These are phyloP conservation scores for Pythium dissimile DNA, from an alignment of 352 stramenopile species.

Conservation along the genomic window DNA sequence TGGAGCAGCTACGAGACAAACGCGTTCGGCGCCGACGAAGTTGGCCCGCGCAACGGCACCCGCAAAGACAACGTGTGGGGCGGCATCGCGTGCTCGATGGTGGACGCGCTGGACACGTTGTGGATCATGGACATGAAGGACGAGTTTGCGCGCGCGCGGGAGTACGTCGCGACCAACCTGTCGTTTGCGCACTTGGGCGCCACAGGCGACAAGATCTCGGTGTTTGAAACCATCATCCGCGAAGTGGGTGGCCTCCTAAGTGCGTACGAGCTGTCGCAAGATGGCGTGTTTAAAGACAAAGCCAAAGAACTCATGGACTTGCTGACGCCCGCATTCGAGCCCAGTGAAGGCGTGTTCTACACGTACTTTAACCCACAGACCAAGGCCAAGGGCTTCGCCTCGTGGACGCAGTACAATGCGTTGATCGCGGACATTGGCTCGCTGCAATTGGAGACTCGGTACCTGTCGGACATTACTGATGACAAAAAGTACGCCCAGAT, in stretches of 20 bases:
- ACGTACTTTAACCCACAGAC: slow-evolving; percentile 87
- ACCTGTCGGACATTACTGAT: slow-evolving; percentile 76
- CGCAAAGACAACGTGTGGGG: slow-evolving; percentile 86
- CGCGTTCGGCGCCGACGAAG: slow-evolving; percentile 95
- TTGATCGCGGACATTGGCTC: slow-evolving; percentile 83
- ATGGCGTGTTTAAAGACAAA: slow-evolving; percentile 90
- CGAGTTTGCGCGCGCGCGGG: slow-evolving; percentile 88
- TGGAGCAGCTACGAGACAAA: slow-evolving; percentile 91
- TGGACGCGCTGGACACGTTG: slow-evolving; percentile 96
- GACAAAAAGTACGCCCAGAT: slow-evolving; percentile 67
- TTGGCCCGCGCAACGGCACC: slow-evolving; percentile 73
- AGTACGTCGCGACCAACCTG: slow-evolving; percentile 83
- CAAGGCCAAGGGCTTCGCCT: slow-evolving; percentile 30
- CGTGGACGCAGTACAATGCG: slow-evolving; percentile 34
- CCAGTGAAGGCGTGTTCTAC: slow-evolving; percentile 88
- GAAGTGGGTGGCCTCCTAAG: slow-evolving; percentile 95
- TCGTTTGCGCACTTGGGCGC: slow-evolving; percentile 74
- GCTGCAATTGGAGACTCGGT: slow-evolving; percentile 79
- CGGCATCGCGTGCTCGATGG: slow-evolving; percentile 87
- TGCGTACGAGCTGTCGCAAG: slow-evolving; percentile 90
- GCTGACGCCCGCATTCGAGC: slow-evolving; percentile 89
- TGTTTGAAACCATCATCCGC: slow-evolving; percentile 99
- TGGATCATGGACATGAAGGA: slow-evolving; percentile 95
- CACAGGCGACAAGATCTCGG: slow-evolving; percentile 73
- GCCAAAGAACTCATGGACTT: slow-evolving; percentile 91